Evolutionary conservation across 2,329 filamentous ascomycete species (phyloP), one percentile per base, ranked within the genome.

Genomic region (Cyphellophora attinorum): DNA sequence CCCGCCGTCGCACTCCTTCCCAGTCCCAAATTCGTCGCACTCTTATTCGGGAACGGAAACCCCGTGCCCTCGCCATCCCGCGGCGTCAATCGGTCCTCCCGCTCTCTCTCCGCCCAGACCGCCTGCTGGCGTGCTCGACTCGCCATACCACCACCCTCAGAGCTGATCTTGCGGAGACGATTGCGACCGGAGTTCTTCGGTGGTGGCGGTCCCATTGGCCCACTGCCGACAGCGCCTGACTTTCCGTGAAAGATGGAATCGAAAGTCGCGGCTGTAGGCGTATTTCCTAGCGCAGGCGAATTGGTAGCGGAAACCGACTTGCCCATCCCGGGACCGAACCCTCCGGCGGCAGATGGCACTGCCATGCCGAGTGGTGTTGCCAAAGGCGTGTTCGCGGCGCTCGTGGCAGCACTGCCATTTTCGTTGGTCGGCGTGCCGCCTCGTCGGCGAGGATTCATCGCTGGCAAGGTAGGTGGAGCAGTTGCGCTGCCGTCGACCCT

Each of bases 401-500:
- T 8, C 21, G 8, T n/a, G 8, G 21, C 21, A 8, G 8, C 21
- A n/a, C 21, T n/a, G 21, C 21, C 21, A n/a, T n/a, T 8, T n/a
- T 25, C 64, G 28, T 74, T 64, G 38, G 69, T 67, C 1, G 74
- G 72, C 48, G 77, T 76, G 64, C 76, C 72, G 0, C 71, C 67
- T 17, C 73, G 72, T 5, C 77, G 54, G 2, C 73, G 70, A 8
- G 72, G 70, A n/a, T 38, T 40, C 31, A 43, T 44, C 45, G 37
- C 19, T 39, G 35, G 13, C 41, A 16, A 29, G 34, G 6, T 29
- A 28, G 17, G 27, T 8, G 21, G 21, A n/a, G 21, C 21, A 74
- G 57, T 4, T 65, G 70, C 67, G 17, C 69, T 25, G 8, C 8
- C 21, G n/a, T n/a, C n/a, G n/a, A n/a, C n/a, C n/a, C n/a, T n/a